Base-by-base conservation (phyloP, 2,329 filamentous ascomycete genomes). In the Juglanconis juglandina region DNA sequence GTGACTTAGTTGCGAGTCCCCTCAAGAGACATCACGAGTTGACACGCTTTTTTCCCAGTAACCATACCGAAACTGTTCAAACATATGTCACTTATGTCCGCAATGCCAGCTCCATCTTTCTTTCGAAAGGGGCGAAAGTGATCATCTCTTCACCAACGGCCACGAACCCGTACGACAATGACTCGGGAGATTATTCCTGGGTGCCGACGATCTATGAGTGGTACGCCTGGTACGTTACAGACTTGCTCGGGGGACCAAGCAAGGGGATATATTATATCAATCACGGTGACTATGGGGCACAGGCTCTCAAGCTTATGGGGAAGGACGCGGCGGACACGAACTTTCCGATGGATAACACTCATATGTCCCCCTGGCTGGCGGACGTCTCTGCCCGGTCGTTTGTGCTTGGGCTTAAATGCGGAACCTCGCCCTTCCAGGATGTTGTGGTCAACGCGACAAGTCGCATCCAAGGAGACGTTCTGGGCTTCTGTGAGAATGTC, bases 41-140 rank as follows among this genome's bases (percentile, higher is more conserved):
- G 24, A 58, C 17, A 53, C 24, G 24, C 11, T 7, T 42, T 17
- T 7, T 11, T 6, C 33, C 37, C 24, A 63, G 64, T 44, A 65
- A 63, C 17, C 51, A 63, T 56, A 68, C 67, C 10, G 67, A 69
- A 53, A 61, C 65, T 13, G 67, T 69, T 7, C 67, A 68, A 49
- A 69, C 67, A 4, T 69, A 68, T 34, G 63, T 64, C 13, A 66
- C 67, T 9, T 69, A 69, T 42, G 46, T 64, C 24, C 56, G 30
- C 7, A 64, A 63, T 33, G 63, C 63, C 13, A 57, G 55, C 17
- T 47, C 61, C 35, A 64, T 47, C n/a, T 62, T 64, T 33, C 61
- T 64, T 1, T 51, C 56, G n/a, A 33, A 58, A 2, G 63, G 63
- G 9, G 60, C 63, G 44, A 56, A 53, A 6, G 61, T 64, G 10